Conservation (phyloP, 2,329 filamentous ascomycete species). For the Fusarium tjaetaba region DNA sequence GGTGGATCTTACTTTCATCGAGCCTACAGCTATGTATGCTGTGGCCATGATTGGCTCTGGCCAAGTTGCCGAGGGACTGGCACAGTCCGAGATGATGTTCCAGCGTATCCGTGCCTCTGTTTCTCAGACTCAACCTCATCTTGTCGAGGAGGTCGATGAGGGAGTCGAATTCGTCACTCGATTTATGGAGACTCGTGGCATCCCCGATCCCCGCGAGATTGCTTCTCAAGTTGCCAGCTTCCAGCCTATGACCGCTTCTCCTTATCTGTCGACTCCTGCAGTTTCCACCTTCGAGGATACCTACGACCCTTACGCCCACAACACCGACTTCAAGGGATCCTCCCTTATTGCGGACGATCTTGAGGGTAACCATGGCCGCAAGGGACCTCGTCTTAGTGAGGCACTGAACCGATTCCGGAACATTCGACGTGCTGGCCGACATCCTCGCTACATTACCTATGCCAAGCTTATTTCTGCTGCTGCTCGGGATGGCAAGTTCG, state of each 20-base stretch:
- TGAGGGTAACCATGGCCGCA: constrained; percentile 80
- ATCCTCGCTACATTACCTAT: constrained; percentile 95
- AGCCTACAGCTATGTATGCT: constrained; percentile 90
- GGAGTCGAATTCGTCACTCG: constrained; percentile 74
- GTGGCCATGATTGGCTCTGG: constrained; percentile 88
- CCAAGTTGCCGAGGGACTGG: constrained; percentile 82
- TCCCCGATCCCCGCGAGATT: constrained; percentile 64
- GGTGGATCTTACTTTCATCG: constrained; percentile 75
- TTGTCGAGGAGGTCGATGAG: constrained; percentile 86
- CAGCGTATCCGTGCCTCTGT: constrained; percentile 76
- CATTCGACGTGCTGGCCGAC: constrained; percentile 89
- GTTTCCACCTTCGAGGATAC: constrained; percentile 78
- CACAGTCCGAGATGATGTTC: constrained; percentile 87
- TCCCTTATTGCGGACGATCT: constrained; percentile 89
- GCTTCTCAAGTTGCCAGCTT: constrained; percentile 58
- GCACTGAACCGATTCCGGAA: constrained; percentile 87
- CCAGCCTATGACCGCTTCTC: constrained; percentile 57
- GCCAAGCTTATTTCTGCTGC: constrained; percentile 93
- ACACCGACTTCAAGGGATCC: constrained; percentile 93
- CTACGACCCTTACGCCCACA: constrained; percentile 90
- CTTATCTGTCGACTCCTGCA: constrained; percentile 64
- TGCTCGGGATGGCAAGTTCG: constrained; percentile 83
- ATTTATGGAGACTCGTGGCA: constrained; percentile 67
- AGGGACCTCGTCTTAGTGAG: constrained; percentile 79
- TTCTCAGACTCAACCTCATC: constrained; percentile 60